These are phyloP conservation scores for Linderina pennispora DNA, from an alignment of 192 early-diverging fungal genomes.

Conservation along the genomic window DNA sequence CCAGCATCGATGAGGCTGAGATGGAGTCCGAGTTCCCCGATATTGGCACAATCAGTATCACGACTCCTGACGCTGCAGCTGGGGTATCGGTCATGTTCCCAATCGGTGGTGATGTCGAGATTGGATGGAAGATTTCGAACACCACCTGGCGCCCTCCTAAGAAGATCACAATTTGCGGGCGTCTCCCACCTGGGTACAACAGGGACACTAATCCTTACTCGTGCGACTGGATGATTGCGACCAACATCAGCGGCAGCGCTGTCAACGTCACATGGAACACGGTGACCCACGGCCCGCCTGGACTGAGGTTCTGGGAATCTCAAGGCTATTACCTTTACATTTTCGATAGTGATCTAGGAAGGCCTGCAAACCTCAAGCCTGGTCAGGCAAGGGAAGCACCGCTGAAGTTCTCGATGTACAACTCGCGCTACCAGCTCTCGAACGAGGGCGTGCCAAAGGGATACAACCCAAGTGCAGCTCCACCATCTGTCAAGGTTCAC, in stretches of 20 bases:
- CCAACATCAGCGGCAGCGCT: conserved; percentile 25
- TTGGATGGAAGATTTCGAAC: conserved; percentile 37
- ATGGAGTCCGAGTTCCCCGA: too few relatives aligned
- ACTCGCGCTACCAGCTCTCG: conserved; percentile 30
- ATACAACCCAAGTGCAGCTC: conserved; percentile 32
- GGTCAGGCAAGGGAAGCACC: conserved; percentile 25
- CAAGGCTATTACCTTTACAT: conserved; percentile 32
- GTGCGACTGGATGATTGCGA: conserved; percentile 42
- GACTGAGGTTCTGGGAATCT: conserved; percentile 22
- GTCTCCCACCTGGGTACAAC: conserved; percentile 22
- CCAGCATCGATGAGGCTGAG: too few relatives aligned
- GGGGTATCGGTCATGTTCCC: conserved; percentile 40
- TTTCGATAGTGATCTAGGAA: conserved; percentile 40
- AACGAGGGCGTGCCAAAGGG: conserved; percentile 38
- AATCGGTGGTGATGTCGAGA: conserved; percentile 24
- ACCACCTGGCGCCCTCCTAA: conserved; percentile 18
- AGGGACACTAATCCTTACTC: conserved; percentile 1
- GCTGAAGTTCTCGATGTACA: conserved; percentile 39
- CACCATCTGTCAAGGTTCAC: conserved; percentile 3
- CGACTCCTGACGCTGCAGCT: conserved; percentile 21
- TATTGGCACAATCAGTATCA: conserved; percentile 15
- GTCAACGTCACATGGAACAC: conserved; percentile 40
- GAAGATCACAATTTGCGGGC: conserved; percentile 37
- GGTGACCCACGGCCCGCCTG: conserved; percentile 18
- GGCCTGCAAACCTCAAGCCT: conserved; percentile 15